Evolutionary conservation across 2,329 filamentous ascomycete genomes (phyloP), one percentile per base, ranked within the genome.

Genomic region (Orbilia oligospora): DNA sequence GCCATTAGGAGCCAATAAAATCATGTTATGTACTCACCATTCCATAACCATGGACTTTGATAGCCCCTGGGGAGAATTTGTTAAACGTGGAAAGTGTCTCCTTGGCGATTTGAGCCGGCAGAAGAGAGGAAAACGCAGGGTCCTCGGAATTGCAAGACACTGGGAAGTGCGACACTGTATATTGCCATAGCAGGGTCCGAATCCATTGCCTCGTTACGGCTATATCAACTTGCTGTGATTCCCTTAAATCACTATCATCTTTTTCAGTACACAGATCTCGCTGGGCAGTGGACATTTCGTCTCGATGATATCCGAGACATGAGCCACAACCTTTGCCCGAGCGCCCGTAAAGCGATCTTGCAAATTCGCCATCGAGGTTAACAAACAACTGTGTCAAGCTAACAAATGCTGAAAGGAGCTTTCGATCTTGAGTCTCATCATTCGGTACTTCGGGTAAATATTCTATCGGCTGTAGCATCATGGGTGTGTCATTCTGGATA

Each of bases 11-110:
- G n/a, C n/a, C n/a, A n/a, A n/a, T n/a, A n/a, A n/a, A n/a, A n/a
- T n/a, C n/a, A n/a, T n/a, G n/a, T n/a, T n/a, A n/a, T n/a, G n/a
- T 53, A 18, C 49, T 53, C 20, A 53, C 49, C 24, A 53, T 53
- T 24, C 49, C 49, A 16, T 53, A 53, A 10, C 49, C 49, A 22
- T 53, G 49, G 8, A 30, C 24, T 53, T 53, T 53, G 20, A 53
- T 53, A 22, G 49, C 22, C 2, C 49, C 20, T 18, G 49, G 49
- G 24, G 49, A 53, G 49, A 53, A 53, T 18, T 53, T 53, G 49
- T 53, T 53, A 22, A 53, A 53, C n/a, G 20, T 53, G 10, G 49
- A 53, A 53, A 53, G 49, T 53, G 49, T 53, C n/a, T 53, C 49
- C 24, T 18, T 53, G 10, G 49, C 49, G 10, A 53, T 53, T 30